Evolutionary conservation across 2,329 filamentous ascomycete species (phyloP), one percentile per base, ranked within the genome.

Genomic region (Neopestalotiopsis sp.): DNA sequence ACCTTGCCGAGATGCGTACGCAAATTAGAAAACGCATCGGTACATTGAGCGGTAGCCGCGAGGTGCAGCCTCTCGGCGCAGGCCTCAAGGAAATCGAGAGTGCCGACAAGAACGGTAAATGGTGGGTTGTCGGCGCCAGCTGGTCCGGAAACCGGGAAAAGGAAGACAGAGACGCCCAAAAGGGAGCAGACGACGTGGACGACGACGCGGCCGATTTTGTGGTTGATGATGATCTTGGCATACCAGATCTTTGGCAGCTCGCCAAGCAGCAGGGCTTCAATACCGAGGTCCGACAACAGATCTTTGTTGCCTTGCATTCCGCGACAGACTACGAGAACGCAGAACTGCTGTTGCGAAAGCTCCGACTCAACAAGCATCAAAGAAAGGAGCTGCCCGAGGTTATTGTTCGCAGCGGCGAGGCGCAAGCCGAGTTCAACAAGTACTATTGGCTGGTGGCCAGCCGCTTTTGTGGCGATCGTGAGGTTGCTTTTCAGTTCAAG

Each of bases 61-160:
- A 88, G 85, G 69, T 84, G 92, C 69, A 94, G 70, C 94, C 96
- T 4, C 86, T 99, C 69, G 90, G 94, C 9, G 91, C 98, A 68
- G 90, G 92, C 12, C 85, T 98, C 4, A 85, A 88, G 49, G 96
- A 99, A 75, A 93, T 99, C 65, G 90, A 90, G 71, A 89, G 95
- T 71, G 91, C 92, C 0, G 92, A 95, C 56, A 95, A 92, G 77
- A 93, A 91, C 77, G 96, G 96, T 0, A 98, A 97, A 83, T 99
- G 96, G 96, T 99, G 96, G 96, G 89, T 98, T 24, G 93, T 98
- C 4, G 96, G 96, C 65, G 95, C 96, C n/a, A 97, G 94, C 79
- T 98, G 95, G 89, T 83, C 86, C 4, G 88, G 87, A 4, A 73
- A 72, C 30, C 58, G 58, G 17, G 65, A 40, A 66, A 74, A 59